Conservation (phyloP, 2,329 filamentous ascomycete genomes). For the Cercospora sp. region DNA sequence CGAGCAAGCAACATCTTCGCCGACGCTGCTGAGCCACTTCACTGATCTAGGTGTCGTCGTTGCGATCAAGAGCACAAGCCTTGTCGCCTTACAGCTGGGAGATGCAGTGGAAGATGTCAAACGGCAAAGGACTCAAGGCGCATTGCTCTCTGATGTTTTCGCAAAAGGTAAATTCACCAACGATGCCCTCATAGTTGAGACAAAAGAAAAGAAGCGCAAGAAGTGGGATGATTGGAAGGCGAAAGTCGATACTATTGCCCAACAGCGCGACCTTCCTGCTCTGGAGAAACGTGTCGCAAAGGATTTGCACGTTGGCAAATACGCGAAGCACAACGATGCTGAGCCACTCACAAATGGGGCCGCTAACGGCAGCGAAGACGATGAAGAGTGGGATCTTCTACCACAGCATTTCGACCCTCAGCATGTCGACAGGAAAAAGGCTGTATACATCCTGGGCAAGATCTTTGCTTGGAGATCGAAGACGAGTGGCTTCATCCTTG, state of each 20-base stretch:
- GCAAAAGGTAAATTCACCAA: slow-evolving; percentile 57
- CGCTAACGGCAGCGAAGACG: slow-evolving; percentile 11
- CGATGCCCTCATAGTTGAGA: slow-evolving; percentile 12
- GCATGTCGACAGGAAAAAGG: slow-evolving; percentile 64
- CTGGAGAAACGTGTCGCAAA: slow-evolving; percentile 36
- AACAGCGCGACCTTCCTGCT: slow-evolving; percentile 27
- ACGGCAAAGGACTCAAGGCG: slow-evolving; percentile 44
- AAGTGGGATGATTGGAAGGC: slow-evolving; percentile 34
- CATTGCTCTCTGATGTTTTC: slow-evolving; percentile 71
- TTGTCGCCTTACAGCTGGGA: slow-evolving; percentile 64
- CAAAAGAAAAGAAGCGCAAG: slow-evolving; percentile 23
- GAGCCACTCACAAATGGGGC: slow-evolving; percentile 10
- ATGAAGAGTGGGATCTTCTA: slow-evolving; percentile 49
- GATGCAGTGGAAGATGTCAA: slow-evolving; percentile 38
- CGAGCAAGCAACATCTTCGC: not conserved
- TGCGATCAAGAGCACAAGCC: slow-evolving; percentile 61
- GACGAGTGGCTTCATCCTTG: slow-evolving; percentile 12
- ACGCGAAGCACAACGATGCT: slow-evolving; percentile 11
- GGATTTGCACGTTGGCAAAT: slow-evolving; percentile 25
- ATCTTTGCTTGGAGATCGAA: slow-evolving; percentile 44
- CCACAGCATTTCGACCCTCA: slow-evolving; percentile 40
- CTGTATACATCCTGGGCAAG: slow-evolving; percentile 55
- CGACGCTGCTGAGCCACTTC: slow-evolving; percentile 53
- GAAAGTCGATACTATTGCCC: slow-evolving; percentile 30
- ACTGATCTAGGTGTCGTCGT: slow-evolving; percentile 66